These are phyloP conservation scores for Juglanconis juglandina DNA, from an alignment of 2,329 filamentous ascomycete genomes.

Conservation along the genomic window DNA sequence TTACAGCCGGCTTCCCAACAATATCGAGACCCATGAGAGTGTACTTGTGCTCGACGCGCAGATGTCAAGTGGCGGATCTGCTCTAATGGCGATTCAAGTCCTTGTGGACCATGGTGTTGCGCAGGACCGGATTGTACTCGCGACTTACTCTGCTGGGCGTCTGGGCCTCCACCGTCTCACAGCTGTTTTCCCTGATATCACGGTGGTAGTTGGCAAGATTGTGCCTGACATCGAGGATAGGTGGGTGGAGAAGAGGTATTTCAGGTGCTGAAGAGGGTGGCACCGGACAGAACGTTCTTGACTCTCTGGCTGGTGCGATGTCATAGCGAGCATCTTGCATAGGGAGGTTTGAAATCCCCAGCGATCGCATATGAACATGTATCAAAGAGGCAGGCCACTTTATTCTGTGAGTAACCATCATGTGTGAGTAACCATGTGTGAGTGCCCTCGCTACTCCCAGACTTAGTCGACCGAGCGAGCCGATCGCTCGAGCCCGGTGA, in stretches of 20 bases:
- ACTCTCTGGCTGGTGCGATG: neutral
- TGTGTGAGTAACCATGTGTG: neutral
- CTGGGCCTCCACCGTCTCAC: slow-evolving; percentile 81
- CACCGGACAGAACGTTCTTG: neutral
- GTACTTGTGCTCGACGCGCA: slow-evolving; percentile 89
- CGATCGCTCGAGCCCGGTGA: neutral
- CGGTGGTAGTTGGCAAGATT: slow-evolving; percentile 79
- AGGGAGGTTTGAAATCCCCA: neutral
- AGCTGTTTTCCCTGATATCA: slow-evolving; percentile 83
- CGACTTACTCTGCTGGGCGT: slow-evolving; percentile 85
- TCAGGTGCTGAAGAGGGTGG: slow-evolving; percentile 65
- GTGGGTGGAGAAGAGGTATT: slow-evolving; percentile 88
- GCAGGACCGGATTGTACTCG: slow-evolving; percentile 82
- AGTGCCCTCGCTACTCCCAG: neutral
- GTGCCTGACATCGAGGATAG: slow-evolving; percentile 78
- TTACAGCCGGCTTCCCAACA: slow-evolving; percentile 74
- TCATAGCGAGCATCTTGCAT: slow-evolving; percentile 3
- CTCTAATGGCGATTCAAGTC: slow-evolving; percentile 94
- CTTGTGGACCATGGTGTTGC: slow-evolving; percentile 88
- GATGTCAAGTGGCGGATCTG: slow-evolving; percentile 84
- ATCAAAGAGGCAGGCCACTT: neutral
- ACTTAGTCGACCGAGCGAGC: neutral
- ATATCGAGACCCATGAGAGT: slow-evolving; percentile 71
- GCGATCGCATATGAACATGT: neutral
- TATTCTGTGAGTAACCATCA: slow-evolving; percentile 11